These are phyloP conservation scores for Fagopyrum homotropicum DNA, from an alignment of 148 eudicot genomes.

Conservation along the genomic window DNA sequence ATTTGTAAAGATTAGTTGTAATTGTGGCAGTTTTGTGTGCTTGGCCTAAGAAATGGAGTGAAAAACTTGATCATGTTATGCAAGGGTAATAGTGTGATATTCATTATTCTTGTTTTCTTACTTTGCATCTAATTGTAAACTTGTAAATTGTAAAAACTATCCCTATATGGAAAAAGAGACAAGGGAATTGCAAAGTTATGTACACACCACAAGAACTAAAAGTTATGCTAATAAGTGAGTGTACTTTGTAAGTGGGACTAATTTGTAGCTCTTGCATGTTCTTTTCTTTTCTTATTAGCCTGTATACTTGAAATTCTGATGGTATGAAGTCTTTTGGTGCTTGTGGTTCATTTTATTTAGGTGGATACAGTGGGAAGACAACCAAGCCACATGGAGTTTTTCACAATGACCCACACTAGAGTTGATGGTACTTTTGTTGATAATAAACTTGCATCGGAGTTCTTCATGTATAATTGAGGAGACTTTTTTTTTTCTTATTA, in stretches of 20 bases:
- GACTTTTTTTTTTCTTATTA: too few relatives aligned
- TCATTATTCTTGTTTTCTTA: too few relatives aligned
- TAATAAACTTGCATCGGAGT: background rate
- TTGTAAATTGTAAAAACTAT: background rate
- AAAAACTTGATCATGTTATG: background rate
- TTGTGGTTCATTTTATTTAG: too few relatives aligned
- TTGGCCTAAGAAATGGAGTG: background rate
- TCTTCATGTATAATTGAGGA: slow-evolving; percentile 1
- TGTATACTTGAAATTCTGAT: too few relatives aligned
- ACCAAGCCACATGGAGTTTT: background rate
- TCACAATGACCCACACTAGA: background rate
- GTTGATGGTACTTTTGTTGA: background rate
- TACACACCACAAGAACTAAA: background rate
- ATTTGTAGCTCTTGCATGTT: too few relatives aligned
- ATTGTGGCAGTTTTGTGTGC: background rate
- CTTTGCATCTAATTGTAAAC: too few relatives aligned
- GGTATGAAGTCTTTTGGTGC: too few relatives aligned
- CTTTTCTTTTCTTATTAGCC: too few relatives aligned
- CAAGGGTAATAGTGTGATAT: background rate
- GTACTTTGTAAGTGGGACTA: background rate
- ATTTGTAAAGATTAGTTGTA: background rate
- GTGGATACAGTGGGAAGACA: background rate
- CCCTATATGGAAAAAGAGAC: background rate
- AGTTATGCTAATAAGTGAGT: background rate
- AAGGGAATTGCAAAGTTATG: background rate